These are phyloP conservation scores for Ophiobolus disseminans DNA, from an alignment of 2,329 filamentous ascomycete species.

Conservation along the genomic window DNA sequence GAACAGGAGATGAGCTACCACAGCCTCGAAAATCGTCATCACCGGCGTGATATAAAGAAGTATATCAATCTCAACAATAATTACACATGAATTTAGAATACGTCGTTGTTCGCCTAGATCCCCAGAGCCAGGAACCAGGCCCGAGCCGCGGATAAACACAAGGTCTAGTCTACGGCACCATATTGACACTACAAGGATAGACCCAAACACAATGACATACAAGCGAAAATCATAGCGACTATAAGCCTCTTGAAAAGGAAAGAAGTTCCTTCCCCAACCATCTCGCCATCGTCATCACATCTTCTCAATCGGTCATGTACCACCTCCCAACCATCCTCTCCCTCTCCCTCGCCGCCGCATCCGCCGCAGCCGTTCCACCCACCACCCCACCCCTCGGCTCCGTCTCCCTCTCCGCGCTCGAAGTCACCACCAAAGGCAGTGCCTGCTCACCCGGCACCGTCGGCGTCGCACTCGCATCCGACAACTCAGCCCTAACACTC, in stretches of 20 bases:
- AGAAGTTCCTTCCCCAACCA: too few relatives aligned
- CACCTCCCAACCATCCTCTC: too few relatives aligned
- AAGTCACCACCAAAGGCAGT: slow-evolving; percentile 30
- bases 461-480: slow-evolving; percentile 20
- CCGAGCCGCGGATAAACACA: not conserved
- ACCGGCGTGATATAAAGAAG: too few relatives aligned
- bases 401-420: slow-evolving; percentile 17
- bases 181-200: not conserved
- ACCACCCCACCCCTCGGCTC: slow-evolving; percentile 18
- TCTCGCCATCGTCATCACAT: too few relatives aligned
- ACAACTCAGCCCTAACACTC: slow-evolving; percentile 31
- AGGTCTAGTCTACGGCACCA: not conserved
- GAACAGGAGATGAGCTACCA: too few relatives aligned
- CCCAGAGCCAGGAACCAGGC: not conserved
- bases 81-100: too few relatives aligned
- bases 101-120: too few relatives aligned
- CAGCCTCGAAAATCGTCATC: too few relatives aligned
- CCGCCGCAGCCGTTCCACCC: not conserved
- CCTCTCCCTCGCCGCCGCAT: not conserved
- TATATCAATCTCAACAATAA: too few relatives aligned
- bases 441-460: slow-evolving; percentile 28
- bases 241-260: too few relatives aligned
- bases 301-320: too few relatives aligned
- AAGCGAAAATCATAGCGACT: not conserved
- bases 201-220: not conserved